Conservation (phyloP, 768 basidiomycete genomes). For the Lentinula boryana region DNA sequence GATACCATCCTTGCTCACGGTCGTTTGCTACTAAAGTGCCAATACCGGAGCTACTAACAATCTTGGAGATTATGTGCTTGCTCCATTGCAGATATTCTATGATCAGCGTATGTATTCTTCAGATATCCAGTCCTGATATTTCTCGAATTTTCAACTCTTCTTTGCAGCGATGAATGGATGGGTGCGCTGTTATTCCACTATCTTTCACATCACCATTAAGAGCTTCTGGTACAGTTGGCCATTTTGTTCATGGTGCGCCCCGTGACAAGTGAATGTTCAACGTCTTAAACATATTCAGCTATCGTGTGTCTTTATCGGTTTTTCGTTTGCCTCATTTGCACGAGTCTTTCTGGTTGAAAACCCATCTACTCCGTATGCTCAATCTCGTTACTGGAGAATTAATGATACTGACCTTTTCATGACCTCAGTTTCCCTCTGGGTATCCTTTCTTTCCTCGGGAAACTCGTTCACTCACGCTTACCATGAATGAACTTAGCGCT, state of each 20-base stretch:
- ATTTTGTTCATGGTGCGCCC: slow-evolving; percentile 18
- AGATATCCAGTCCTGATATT: neutral
- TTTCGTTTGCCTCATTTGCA: slow-evolving; percentile 17
- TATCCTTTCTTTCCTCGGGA: neutral
- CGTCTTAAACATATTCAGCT: neutral
- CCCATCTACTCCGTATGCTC: slow-evolving; percentile 14
- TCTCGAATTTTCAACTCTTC: neutral
- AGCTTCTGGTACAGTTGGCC: slow-evolving; percentile 7
- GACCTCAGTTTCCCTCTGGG: neutral
- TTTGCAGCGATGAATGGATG: slow-evolving; percentile 19
- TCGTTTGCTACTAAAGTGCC: slow-evolving; percentile 7
- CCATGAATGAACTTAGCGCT: slow-evolving; percentile 11
- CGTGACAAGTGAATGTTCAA: neutral
- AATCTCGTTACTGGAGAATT: neutral
- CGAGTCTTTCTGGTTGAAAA: slow-evolving; percentile 16
- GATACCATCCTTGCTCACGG: neutral
- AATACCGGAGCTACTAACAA: slow-evolving; percentile 19
- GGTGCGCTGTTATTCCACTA: neutral
- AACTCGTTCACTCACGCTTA: neutral
- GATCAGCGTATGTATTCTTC: neutral
- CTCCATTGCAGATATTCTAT: slow-evolving; percentile 18
- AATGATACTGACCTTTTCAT: neutral
- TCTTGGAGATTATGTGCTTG: slow-evolving; percentile 18
- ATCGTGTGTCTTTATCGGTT: slow-evolving; percentile 17
- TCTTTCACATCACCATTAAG: neutral